Conservation (phyloP, 371 early-diverging fungal genomes). For the Syncephalastrum monosporum region DNA sequence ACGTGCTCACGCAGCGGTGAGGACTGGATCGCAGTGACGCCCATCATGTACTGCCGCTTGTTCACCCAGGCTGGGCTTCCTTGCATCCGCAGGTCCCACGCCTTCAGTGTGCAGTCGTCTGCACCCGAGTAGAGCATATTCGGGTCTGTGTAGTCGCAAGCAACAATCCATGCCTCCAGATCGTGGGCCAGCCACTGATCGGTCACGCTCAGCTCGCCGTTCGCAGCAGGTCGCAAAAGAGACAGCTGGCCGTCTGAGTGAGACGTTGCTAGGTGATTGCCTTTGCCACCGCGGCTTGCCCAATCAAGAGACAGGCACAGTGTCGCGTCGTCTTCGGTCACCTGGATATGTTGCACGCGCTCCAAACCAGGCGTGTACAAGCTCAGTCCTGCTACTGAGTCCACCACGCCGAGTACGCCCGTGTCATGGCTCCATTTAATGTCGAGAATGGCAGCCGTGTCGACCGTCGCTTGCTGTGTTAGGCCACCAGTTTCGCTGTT, state of each 20-base stretch:
- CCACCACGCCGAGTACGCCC: conserved; percentile 57
- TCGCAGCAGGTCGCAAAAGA: conserved; percentile 38
- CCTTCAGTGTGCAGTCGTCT: conserved; percentile 82
- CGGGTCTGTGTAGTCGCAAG: conserved; percentile 78
- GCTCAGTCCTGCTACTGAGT: conserved; percentile 60
- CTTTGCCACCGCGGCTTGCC: conserved; percentile 57
- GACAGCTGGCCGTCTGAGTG: conserved; percentile 69
- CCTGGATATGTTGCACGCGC: conserved; percentile 30
- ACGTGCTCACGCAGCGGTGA: conserved; percentile 70
- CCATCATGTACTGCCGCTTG: conserved; percentile 63
- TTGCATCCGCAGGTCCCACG: conserved; percentile 77
- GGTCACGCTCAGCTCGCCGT: conserved; percentile 28
- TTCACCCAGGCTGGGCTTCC: conserved; percentile 18
- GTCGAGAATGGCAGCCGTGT: conserved; percentile 78
- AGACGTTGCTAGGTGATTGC: conserved; percentile 57
- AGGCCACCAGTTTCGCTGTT: conserved; percentile 8
- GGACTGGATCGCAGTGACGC: conserved; percentile 87
- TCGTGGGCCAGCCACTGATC: conserved; percentile 78
- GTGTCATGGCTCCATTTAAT: conserved; percentile 78
- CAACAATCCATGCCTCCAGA: conserved; percentile 92
- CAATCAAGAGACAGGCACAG: conserved; percentile 91
- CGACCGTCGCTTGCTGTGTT: conserved; percentile 46
- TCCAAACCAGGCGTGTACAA: conserved; percentile 41
- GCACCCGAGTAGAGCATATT: conserved; percentile 69
- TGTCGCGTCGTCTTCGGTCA: conserved; percentile 43